Evolutionary conservation across 768 basidiomycete species (phyloP), one percentile per base, ranked within the genome.

Genomic region (Lentinula edodes): DNA sequence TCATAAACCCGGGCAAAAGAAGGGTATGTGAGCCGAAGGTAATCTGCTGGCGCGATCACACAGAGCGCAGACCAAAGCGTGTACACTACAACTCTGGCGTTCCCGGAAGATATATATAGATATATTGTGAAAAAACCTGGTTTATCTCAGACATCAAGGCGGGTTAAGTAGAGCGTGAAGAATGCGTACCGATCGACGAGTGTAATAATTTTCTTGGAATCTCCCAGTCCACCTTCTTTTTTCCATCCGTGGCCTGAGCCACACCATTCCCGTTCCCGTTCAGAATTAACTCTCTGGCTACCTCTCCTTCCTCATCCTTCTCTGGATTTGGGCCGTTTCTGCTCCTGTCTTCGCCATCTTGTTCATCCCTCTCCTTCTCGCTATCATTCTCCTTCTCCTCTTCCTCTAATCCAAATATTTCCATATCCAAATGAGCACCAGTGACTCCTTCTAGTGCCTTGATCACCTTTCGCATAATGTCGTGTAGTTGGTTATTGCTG

Each of bases 131-230:
- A 74, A 68, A 92, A 85, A 36, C 89, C 88, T 84, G 75, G 68
- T 28, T 18, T 61, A 42, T 15, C 52, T 52, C 9, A 63, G 46
- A 63, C 57, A 39, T 48, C 57, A 9, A 52, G 39, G 41, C 51
- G 43, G 35, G 42, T 41, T n/a, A 53, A 38, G 18, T 52, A 45
- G 16, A 42, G 42, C 53, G 52, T 16, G 48, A 58, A 45, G 28
- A 20, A 57, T 15, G 79, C 87, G 35, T 43, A 92, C 93, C 94
- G 63, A 96, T 96, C 3, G 90, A 91, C 12, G 90, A 89, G 73
- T 97, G 95, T 48, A 97, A 71, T 9, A 84, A 73, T 73, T 97
- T 97, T 65, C 95, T 76, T 0, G 95, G 95, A 54, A 97, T 87
- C 74, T 97, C 95, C 87, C 89, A 94, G 74, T 95, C 90, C 35